Evolutionary conservation across 495 filamentous ascomycete species (phyloP), one percentile per base, ranked within the genome.

Genomic region (Neurospora sp.): DNA sequence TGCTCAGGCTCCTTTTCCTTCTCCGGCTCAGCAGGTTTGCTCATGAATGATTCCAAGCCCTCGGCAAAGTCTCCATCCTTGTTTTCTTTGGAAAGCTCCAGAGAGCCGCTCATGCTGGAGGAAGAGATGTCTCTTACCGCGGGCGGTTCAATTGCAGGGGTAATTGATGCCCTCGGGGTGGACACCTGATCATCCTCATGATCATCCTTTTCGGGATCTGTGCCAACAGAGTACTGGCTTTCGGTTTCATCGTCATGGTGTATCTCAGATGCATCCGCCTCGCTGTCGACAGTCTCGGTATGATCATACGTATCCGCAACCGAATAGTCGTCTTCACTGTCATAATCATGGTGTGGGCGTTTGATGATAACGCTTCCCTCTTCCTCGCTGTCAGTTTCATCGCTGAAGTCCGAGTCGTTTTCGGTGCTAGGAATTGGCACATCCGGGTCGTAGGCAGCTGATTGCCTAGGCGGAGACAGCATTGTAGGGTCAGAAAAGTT

Each of bases 371-470:
- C 87, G 75, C 89, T 91, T 20, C 86, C 86, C 42, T 79, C 77
- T 7, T 82, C 83, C 2, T 86, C 83, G 69, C 78, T 78, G 59
- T 89, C 87, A 69, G 87, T 80, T n/a, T 87, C 84, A 70, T 89
- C 86, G 70, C 84, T 84, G 31, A 86, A 79, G 4, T 77, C 71
- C 23, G 85, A 80, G 27, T 84, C 82, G 77, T 82, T 80, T 76
- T 92, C 87, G 44, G 90, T 87, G 70, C 92, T 94, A 31, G 92
- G 93, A 77, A 98, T 91, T 0, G 94, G 92, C 71, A 93, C 86
- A 80, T 97, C 94, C 1, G 93, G 94, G 80, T 97, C 94, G 72
- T 94, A 82, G 54, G 54, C 27, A 18, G 12, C 54, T 18, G 27
- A 37, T 74, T 83, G 72, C 72, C 83, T 70, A 80, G 82, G 74